A percentile compares a stretch with the other conserved stretches of the same genome.
These are phyloP conservation scores for Clavispora phyllophila DNA, from an alignment of 805 yeast species.

Conservation along the genomic window DNA sequence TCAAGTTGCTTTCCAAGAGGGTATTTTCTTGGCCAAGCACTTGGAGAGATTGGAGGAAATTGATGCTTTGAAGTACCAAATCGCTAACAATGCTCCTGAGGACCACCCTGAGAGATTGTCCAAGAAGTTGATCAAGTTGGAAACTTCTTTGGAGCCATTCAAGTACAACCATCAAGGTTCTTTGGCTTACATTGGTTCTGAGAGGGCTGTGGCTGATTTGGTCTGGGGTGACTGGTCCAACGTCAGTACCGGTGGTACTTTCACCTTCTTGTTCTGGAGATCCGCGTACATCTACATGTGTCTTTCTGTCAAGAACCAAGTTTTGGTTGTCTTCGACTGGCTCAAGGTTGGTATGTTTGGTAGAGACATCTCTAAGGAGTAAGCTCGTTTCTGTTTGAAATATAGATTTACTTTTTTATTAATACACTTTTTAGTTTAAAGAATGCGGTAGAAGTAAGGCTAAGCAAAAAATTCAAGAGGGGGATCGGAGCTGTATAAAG, in stretches of 20 bases:
- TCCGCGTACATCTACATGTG: constrained; percentile 91
- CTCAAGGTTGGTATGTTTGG: constrained; percentile 81
- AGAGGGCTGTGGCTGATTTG: constrained; percentile 90
- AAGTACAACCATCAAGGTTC: constrained; percentile 87
- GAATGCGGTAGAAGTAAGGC: no score
- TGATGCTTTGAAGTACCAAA: constrained; percentile 49
- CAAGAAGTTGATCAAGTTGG: constrained; percentile 42
- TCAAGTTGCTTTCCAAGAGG: constrained; percentile 95
- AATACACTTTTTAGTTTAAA: background rate
- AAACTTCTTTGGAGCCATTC: constrained; percentile 53
- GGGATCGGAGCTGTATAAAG: no score
- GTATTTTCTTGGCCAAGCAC: constrained; percentile 69
- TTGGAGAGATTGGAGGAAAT: constrained; percentile 62
- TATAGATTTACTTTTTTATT: constrained; percentile 1
- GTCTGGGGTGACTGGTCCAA: constrained; percentile 75
- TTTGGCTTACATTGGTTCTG: constrained; percentile 89
- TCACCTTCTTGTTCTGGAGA: constrained; percentile 93
- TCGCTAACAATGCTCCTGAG: constrained; percentile 34
- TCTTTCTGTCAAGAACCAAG: constrained; percentile 81
- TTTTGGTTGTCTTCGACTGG: constrained; percentile 87
- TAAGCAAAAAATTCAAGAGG: no score
- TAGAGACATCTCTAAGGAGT: constrained; percentile 88
- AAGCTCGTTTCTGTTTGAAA: constrained; percentile 11
- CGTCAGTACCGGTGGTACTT: constrained; percentile 75
- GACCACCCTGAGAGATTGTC: constrained; percentile 41